A percentile compares a stretch with the other conserved stretches of the same genome.
Conservation (phyloP, 2,329 filamentous ascomycete genomes). For the Scolecobasidium constrictum region DNA sequence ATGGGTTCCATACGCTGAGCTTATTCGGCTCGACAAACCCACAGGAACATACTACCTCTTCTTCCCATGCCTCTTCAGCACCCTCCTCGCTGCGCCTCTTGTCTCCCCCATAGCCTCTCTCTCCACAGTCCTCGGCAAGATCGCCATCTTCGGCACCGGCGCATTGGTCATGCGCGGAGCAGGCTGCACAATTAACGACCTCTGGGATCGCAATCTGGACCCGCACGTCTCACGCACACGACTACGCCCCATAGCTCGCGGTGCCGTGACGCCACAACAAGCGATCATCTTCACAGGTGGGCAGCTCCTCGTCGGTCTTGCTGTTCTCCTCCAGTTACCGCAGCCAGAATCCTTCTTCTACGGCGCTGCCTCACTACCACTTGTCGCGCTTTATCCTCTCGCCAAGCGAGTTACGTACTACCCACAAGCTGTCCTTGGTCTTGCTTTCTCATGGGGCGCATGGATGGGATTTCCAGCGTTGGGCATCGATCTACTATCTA, state of each 20-base stretch:
- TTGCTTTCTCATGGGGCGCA: constrained; percentile 84
- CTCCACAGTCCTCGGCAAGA: constrained; percentile 51
- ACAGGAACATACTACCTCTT: constrained; percentile 76
- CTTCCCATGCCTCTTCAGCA: constrained; percentile 78
- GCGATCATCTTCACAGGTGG: constrained; percentile 63
- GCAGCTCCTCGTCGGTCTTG: constrained; percentile 65
- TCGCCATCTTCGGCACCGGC: constrained; percentile 60
- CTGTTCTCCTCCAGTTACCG: constrained; percentile 66
- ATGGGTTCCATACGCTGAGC: constrained; percentile 71
- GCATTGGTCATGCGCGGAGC: constrained; percentile 79
- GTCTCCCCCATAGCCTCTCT: constrained; percentile 50
- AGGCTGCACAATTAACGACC: constrained; percentile 81
- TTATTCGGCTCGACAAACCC: constrained; percentile 72
- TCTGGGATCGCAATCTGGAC: constrained; percentile 83
- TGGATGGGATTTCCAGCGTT: constrained; percentile 81
- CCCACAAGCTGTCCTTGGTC: constrained; percentile 69
- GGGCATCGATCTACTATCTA: constrained; percentile 61
- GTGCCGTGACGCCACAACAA: constrained; percentile 61
- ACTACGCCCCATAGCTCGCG: constrained; percentile 68
- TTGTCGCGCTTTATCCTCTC: constrained; percentile 69
- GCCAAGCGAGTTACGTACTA: constrained; percentile 83
- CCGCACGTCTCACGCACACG: constrained; percentile 66
- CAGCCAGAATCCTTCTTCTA: constrained; percentile 58
- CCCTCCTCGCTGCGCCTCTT: constrained; percentile 66
- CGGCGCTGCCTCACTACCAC: constrained; percentile 60